These are phyloP conservation scores for Zygoascus meyerae DNA, from an alignment of 1,139 yeast species.

Conservation along the genomic window DNA sequence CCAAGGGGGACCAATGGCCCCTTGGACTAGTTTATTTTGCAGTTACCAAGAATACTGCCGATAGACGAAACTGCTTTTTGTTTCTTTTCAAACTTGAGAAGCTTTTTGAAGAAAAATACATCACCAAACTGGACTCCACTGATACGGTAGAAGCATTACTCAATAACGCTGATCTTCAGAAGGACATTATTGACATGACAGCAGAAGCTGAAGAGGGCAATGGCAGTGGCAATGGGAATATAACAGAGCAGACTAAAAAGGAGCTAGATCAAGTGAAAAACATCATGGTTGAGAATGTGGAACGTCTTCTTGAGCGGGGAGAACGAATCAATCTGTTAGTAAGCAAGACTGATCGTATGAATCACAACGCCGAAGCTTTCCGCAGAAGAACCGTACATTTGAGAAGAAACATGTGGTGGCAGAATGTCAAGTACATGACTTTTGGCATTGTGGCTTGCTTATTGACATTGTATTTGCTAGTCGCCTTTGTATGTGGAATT, in stretches of 20 bases:
- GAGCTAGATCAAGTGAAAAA: conserved; percentile 38
- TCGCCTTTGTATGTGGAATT: conserved; percentile 10
- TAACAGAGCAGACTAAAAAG: conserved; percentile 29
- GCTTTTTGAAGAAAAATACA: conserved; percentile 16
- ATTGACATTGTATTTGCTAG: conserved; percentile 3
- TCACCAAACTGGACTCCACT: conserved; percentile 14
- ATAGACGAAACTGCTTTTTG: conserved; percentile 32
- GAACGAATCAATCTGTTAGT: conserved; percentile 71
- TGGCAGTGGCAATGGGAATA: conserved; percentile 25
- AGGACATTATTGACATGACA: conserved; percentile 20
- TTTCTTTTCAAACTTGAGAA: conserved; percentile 30
- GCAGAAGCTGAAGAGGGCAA: conserved; percentile 27
- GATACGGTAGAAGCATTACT: conserved; percentile 11
- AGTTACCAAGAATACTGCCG: conserved; percentile 27
- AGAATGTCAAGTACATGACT: conserved; percentile 24
- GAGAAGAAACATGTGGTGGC: conserved; percentile 50
- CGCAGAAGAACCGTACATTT: conserved; percentile 64
- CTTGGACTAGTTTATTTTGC: conserved; percentile 31
- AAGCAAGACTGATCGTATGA: conserved; percentile 73
- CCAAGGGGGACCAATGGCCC: conserved; percentile 23
- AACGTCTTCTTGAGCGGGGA: conserved; percentile 62
- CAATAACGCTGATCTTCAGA: conserved; percentile 11
- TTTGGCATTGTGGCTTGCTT: background rate
- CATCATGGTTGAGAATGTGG: conserved; percentile 39
- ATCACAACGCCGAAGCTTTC: conserved; percentile 62